Evolutionary conservation across 306 rosid species (phyloP).

Genomic region (Dalbergia cochinchinensis): DNA sequence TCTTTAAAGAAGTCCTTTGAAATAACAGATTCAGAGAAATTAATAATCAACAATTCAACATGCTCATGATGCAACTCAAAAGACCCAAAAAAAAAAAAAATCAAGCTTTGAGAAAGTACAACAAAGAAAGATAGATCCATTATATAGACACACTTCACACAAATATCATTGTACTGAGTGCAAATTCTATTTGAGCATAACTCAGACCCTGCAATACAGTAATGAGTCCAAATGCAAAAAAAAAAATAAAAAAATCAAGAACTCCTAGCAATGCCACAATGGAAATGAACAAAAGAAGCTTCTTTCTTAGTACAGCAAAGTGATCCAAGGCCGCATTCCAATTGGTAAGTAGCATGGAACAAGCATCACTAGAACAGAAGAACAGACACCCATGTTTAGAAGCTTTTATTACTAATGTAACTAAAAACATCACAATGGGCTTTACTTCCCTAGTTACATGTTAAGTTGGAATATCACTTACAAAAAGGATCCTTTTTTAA

Average conservation of each 20-base stretch:
- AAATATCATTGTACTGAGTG: slow-evolving; percentile 5
- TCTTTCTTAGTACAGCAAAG: not conserved
- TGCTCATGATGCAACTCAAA: slow-evolving; percentile 15
- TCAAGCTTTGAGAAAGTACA: not conserved
- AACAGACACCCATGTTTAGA: not conserved
- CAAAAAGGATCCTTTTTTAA: not conserved
- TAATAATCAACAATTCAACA: slow-evolving; percentile 8
- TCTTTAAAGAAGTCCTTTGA: no score
- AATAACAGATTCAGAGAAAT: no score
- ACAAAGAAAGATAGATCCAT: not conserved
- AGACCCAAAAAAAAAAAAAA: not conserved
- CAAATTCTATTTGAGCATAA: not conserved
- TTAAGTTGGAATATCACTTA: not conserved
- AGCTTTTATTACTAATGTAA: slow-evolving; percentile 15
- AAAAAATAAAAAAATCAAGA: not conserved
- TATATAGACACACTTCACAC: not conserved
- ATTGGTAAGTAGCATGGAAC: slow-evolving; percentile 13
- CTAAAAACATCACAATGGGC: not conserved
- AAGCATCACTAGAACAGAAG: slow-evolving; percentile 10
- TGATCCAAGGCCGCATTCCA: slow-evolving; percentile 27
- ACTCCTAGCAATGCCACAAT: slow-evolving; percentile 27
- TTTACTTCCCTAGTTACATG: not conserved
- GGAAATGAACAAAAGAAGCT: slow-evolving; percentile 4
- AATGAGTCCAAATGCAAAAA: not conserved
- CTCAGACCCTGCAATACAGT: slow-evolving; percentile 1